phyloP scores from a whole-genome alignment of 495 filamentous ascomycete species.

The Lepidopterella palustris region DNA sequence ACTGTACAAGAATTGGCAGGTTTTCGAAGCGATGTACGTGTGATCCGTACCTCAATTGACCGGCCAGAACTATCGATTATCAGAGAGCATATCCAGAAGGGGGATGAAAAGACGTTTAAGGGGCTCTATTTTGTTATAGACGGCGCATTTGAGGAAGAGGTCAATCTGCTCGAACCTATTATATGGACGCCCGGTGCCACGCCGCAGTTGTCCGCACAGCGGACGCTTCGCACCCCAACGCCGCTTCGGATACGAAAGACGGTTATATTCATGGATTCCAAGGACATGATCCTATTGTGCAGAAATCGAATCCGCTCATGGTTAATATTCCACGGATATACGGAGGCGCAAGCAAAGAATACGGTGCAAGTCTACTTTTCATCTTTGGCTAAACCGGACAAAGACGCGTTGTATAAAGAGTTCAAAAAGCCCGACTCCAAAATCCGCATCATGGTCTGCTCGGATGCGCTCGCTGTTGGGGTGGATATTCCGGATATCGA shows the following conservation, averaged over 20 bases:
- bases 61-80: not conserved
- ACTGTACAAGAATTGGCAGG: not conserved
- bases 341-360: not conserved
- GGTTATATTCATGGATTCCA: not conserved
- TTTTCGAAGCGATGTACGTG: not conserved
- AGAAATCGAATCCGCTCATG: not conserved
- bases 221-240: not conserved
- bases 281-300: not conserved
- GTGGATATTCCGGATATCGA: not conserved
- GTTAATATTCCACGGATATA: not conserved
- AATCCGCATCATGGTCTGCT: not conserved
- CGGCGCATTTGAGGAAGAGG: not conserved
- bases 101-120: not conserved
- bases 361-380: not conserved
- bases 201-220: not conserved
- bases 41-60: not conserved
- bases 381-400: not conserved
- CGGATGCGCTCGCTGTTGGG: not conserved
- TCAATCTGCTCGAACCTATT: not conserved
- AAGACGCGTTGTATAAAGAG: not conserved
- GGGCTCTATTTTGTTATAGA: not conserved
- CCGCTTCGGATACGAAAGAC: not conserved
- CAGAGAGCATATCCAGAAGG: not conserved
- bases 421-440: not conserved
- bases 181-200: not conserved